Percentiles rank a stretch among this genome's conserved stretches.
Evolutionary conservation across 2,329 filamentous ascomycete species (phyloP).

Genomic region (Microdochium trichocladiopsis): DNA sequence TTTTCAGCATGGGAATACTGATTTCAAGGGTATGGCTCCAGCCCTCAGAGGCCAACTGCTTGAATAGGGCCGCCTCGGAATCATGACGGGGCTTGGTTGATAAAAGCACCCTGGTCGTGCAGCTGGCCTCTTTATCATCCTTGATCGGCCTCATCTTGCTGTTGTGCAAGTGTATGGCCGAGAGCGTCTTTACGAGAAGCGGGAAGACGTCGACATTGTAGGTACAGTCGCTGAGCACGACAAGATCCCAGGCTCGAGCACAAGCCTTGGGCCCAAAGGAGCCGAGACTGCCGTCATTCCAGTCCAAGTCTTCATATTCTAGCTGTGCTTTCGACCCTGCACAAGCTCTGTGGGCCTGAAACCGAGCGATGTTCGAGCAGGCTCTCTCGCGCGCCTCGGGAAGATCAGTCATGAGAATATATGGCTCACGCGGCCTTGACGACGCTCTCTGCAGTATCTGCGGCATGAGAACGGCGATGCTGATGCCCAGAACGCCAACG

Average conservation of each 20-base stretch:
- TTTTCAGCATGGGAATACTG: conserved; percentile 35
- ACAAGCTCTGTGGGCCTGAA: background rate
- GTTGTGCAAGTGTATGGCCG: conserved; percentile 36
- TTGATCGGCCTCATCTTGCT: conserved; percentile 7
- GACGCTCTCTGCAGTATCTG: conserved; percentile 19
- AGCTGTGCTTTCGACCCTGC: conserved; percentile 12
- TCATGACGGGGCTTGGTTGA: conserved; percentile 50
- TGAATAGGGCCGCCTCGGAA: conserved; percentile 42
- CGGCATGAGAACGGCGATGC: conserved; percentile 23
- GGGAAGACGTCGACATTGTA: conserved; percentile 52
- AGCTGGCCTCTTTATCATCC: conserved; percentile 2
- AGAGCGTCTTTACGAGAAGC: conserved; percentile 44
- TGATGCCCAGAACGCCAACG: conserved; percentile 47
- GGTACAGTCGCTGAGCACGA: conserved; percentile 53
- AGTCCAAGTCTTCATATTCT: conserved; percentile 49
- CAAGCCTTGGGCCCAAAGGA: conserved; percentile 31
- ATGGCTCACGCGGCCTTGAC: conserved; percentile 7
- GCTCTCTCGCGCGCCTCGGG: conserved; percentile 44
- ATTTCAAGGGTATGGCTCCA: conserved; percentile 37
- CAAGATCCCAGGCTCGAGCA: conserved; percentile 40
- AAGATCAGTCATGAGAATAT: conserved; percentile 47
- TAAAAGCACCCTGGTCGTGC: conserved; percentile 38
- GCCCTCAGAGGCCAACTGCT: conserved; percentile 33
- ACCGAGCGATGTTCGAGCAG: conserved; percentile 33
- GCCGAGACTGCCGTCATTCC: conserved; percentile 42